These are phyloP conservation scores for Trichosporon sp. DNA, from an alignment of 1,284 basidiomycete genomes.

Conservation along the genomic window DNA sequence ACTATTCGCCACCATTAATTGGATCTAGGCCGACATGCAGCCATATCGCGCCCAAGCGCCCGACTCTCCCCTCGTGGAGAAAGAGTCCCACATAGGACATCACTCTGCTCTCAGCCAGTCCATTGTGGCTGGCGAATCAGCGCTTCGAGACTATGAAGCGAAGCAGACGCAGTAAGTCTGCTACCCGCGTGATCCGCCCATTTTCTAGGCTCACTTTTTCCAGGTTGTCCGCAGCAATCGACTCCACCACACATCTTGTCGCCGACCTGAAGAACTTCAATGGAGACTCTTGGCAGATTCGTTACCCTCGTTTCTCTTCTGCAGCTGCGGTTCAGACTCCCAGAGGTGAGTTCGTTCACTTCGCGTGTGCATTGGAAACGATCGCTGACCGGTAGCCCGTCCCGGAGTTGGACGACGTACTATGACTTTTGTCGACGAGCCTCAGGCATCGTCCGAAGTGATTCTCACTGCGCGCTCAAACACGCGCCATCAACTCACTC, in stretches of 20 bases:
- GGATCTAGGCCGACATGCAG: slow-evolving; percentile 28
- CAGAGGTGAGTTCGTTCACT: not conserved
- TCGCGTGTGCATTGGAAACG: not conserved
- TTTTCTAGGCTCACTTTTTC: not conserved
- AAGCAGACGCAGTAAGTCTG: slow-evolving; percentile 40
- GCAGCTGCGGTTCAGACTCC: slow-evolving; percentile 26
- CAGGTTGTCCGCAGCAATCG: slow-evolving; percentile 70
- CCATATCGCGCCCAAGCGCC: slow-evolving; percentile 30
- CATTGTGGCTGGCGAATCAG: slow-evolving; percentile 34
- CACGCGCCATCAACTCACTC: slow-evolving; percentile 53
- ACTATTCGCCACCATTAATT: not conserved
- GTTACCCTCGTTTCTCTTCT: slow-evolving; percentile 61
- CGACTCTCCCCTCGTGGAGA: slow-evolving; percentile 33
- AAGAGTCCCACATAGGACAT: slow-evolving; percentile 41
- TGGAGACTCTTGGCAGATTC: slow-evolving; percentile 74
- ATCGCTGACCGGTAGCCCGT: slow-evolving; percentile 51
- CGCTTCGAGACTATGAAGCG: slow-evolving; percentile 45
- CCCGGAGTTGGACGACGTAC: slow-evolving; percentile 55
- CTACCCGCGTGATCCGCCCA: not conserved
- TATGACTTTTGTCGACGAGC: slow-evolving; percentile 76
- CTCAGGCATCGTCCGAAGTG: slow-evolving; percentile 61
- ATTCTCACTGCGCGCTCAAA: slow-evolving; percentile 52
- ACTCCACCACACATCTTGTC: slow-evolving; percentile 64
- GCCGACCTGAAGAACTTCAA: slow-evolving; percentile 73
- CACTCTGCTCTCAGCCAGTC: slow-evolving; percentile 29